Evolutionary conservation across 1,284 basidiomycete genomes (phyloP), one percentile per base, ranked within the genome.

Genomic region (Sporisorium scitamineum): DNA sequence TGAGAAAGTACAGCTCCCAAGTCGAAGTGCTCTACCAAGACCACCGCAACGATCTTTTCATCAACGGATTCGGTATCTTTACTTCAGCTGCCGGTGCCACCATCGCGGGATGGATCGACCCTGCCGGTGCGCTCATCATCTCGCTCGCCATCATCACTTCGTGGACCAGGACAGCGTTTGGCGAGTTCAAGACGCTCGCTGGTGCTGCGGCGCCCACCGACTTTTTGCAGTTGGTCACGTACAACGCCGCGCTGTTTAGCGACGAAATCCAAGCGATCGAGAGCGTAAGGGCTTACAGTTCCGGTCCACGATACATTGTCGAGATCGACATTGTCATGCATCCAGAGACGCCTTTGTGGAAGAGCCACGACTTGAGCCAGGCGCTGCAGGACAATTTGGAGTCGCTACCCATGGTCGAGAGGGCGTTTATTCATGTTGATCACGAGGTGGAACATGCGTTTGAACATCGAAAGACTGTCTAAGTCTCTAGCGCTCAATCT

Each of bases 301-400:
- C 81, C 7, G 86, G 86, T 24, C 87, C 94, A 86, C 89, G 94
- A 65, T 96, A 94, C 83, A 93, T 94, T 82, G 95, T 97, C 52
- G 95, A 97, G 86, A 89, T 97, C 10, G 96, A 98, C 86, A 91
- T 98, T 58, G 95, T 98, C 26, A 94, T 99, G 91, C 89, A 92
- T 76, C 92, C 92, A 5, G 90, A 91, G 68, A 97, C 94, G 45
- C 93, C 94, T 0, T 87, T 98, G 1, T 93, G 92, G 91, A 91
- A 92, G 83, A 93, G 95, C 18, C 95, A 98, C 86, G 95, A 98
- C 85, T 86, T 97, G 66, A 92, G 92, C 58, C 95, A 97, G 86
- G 90, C 92, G 59, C 87, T 98, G 27, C 95, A 98, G 85, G 95
- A 98, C 86, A 94, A 94, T 87, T 90, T 99, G 54, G 96, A 99